phyloP scores from a whole-genome alignment of 495 filamentous ascomycete genomes.

The Peziza echinospora region DNA sequence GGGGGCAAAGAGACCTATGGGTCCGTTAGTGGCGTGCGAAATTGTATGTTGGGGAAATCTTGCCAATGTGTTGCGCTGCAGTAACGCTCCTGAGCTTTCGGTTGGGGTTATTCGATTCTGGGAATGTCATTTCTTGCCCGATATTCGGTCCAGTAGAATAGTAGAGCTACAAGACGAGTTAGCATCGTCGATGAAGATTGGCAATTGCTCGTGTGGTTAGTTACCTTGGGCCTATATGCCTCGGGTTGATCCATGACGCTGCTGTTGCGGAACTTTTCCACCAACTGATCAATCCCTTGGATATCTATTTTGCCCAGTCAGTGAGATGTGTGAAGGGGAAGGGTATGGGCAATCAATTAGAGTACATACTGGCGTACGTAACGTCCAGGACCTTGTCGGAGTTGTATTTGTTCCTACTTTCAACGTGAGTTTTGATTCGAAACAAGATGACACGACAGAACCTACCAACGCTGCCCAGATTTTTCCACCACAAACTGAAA shows the following conservation, averaged over 20 bases:
- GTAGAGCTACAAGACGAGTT: slow-evolving; percentile 28
- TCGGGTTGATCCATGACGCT: slow-evolving; percentile 74
- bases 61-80: slow-evolving; percentile 68
- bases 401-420: slow-evolving; percentile 50
- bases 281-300: slow-evolving; percentile 72
- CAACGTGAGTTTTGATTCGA: no score
- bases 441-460: no score
- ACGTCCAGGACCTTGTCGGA: slow-evolving; percentile 73
- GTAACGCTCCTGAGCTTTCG: slow-evolving; percentile 70
- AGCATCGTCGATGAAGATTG: slow-evolving; percentile 1
- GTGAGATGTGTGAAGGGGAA: background rate
- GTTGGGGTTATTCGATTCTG: slow-evolving; percentile 55
- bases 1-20: slow-evolving; percentile 19
- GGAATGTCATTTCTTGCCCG: slow-evolving; percentile 45
- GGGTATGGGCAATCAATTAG: no score
- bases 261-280: slow-evolving; percentile 91
- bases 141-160: slow-evolving; percentile 22
- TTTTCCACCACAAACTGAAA: slow-evolving; percentile 52
- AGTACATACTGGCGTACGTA: slow-evolving; percentile 68
- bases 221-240: slow-evolving; percentile 66
- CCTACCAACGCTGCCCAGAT: slow-evolving; percentile 48
- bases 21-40: slow-evolving; percentile 2
- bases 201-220: no score
- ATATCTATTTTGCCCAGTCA: no score
- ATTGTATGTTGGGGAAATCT: slow-evolving; percentile 18